phyloP scores from a whole-genome alignment of 176 grass and related monocot species.

The Neostapfia colusana region DNA sequence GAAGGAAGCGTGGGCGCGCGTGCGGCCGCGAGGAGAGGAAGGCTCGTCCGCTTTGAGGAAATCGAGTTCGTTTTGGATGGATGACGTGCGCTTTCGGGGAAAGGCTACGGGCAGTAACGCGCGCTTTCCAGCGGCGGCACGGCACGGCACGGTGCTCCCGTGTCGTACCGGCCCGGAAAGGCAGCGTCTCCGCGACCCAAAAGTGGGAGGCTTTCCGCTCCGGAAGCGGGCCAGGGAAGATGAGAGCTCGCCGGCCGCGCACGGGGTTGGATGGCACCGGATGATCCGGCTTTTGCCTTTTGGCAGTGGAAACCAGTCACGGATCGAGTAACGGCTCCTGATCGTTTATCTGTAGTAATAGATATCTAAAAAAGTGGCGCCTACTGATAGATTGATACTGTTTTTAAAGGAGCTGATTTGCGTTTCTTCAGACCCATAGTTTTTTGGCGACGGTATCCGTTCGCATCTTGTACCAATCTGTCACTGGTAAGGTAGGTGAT shows the following conservation, averaged over 20 bases:
- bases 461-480: not conserved
- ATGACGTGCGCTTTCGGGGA: slow-evolving; percentile 34
- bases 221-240: not conserved
- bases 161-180: slow-evolving; percentile 26
- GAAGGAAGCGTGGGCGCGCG: not conserved
- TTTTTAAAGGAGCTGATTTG: not conserved
- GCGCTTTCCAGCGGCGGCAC: slow-evolving; percentile 13
- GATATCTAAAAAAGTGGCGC: not conserved
- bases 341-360: not conserved
- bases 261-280: not conserved
- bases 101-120: slow-evolving; percentile 6
- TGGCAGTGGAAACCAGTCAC: not conserved
- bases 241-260: not conserved
- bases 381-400: not conserved
- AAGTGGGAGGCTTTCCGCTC: slow-evolving; percentile 9
- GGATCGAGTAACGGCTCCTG: not conserved
- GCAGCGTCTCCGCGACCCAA: not conserved
- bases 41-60: not conserved
- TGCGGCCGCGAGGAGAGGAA: not conserved
- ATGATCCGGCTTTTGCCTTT: not conserved
- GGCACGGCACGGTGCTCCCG: not conserved
- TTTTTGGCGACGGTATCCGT: not conserved
- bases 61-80: not conserved
- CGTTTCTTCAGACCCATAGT: not conserved
- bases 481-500: not conserved